phyloP scores from a whole-genome alignment of 2,329 filamentous ascomycete genomes.

The Coniella lustricola region DNA sequence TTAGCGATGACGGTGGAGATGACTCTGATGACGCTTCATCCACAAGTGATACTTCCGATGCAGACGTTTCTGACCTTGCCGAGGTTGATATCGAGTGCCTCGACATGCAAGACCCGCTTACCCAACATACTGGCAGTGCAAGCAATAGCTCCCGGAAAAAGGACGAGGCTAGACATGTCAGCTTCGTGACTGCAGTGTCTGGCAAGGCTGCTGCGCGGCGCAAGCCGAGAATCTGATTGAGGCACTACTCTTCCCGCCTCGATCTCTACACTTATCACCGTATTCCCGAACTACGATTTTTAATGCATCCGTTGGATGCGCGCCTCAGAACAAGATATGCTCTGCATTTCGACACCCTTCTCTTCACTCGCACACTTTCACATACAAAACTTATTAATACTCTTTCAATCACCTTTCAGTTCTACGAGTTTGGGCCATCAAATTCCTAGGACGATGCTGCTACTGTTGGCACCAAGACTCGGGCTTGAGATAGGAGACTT shows the following conservation, averaged over 20 bases:
- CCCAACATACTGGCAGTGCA: conserved; percentile 34
- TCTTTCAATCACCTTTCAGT: background rate
- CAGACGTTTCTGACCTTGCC: conserved; percentile 46
- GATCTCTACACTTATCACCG: background rate
- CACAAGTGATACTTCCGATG: conserved; percentile 48
- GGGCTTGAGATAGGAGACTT: background rate
- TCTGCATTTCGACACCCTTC: background rate
- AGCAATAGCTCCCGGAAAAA: conserved; percentile 40
- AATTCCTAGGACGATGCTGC: background rate
- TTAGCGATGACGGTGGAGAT: conserved; percentile 75
- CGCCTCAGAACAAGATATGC: background rate
- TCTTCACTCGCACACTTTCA: background rate
- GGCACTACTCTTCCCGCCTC: background rate
- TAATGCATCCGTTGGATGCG: background rate
- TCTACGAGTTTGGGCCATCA: background rate
- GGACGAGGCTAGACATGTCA: conserved; percentile 48
- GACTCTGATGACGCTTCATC: conserved; percentile 61
- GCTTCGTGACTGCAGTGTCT: conserved; percentile 45
- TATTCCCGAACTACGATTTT: background rate
- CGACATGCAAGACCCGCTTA: conserved; percentile 30
- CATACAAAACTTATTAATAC: background rate
- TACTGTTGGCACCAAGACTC: background rate
- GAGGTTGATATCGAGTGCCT: conserved; percentile 55
- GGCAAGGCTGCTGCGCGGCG: conserved; percentile 19
- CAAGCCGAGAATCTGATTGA: conserved; percentile 8